These are phyloP conservation scores for Ophiostoma populinum DNA, from an alignment of 2,329 filamentous ascomycete genomes.

Conservation along the genomic window DNA sequence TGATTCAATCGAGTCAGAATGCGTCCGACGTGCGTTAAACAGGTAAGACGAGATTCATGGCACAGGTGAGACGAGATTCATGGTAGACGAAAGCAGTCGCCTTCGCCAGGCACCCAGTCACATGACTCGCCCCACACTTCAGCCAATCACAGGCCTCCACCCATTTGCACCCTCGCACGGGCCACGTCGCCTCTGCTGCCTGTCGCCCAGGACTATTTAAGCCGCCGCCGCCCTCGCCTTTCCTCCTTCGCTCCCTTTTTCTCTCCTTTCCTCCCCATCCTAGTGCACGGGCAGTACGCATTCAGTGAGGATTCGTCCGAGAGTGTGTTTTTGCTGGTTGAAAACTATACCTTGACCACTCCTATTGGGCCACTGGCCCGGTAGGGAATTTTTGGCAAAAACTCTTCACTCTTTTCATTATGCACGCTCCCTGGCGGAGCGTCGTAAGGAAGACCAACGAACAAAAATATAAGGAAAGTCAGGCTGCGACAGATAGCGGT, in stretches of 20 bases:
- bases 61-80: too few relatives aligned
- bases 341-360: constrained; percentile 74
- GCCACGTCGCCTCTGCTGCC: constrained; percentile 10
- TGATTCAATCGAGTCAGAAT: too few relatives aligned
- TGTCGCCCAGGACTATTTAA: constrained; percentile 13
- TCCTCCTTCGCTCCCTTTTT: constrained; percentile 9
- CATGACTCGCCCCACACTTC: neutral
- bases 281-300: constrained; percentile 64
- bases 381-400: constrained; percentile 62
- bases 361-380: constrained; percentile 47
- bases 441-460: constrained; percentile 30
- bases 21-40: neutral
- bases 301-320: constrained; percentile 71
- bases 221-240: neutral
- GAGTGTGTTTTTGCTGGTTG: constrained; percentile 80
- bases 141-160: too few relatives aligned
- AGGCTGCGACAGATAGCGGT: neutral
- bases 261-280: constrained; percentile 33
- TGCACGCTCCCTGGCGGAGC: constrained; percentile 24
- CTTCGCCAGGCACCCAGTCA: too few relatives aligned
- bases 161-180: constrained; percentile 13
- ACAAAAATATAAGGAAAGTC: neutral
- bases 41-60: neutral
- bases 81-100: too few relatives aligned
- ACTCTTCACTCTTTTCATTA: constrained; percentile 27